These are phyloP conservation scores for Tetrastigma voinierianum DNA, from an alignment of 164 flowering plant species.

Conservation along the genomic window DNA sequence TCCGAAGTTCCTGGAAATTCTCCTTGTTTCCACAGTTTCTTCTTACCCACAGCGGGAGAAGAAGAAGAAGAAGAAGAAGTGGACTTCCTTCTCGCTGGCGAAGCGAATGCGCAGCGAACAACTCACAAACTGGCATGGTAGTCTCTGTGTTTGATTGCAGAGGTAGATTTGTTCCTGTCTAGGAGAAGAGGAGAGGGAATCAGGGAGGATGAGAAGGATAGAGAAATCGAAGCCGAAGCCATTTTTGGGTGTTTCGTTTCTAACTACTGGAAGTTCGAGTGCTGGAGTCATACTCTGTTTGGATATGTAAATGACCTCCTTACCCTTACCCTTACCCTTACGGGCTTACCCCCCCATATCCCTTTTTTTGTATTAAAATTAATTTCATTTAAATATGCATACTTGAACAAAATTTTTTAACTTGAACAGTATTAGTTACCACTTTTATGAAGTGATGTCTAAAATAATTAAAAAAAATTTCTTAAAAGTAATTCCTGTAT, in stretches of 20 bases:
- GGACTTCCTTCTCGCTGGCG: conserved; percentile 18
- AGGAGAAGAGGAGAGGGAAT: conserved; percentile 23
- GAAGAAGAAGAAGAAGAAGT: conserved; percentile 11
- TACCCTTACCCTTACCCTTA: no score
- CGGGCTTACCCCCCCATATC: no score
- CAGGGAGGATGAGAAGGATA: conserved; percentile 45
- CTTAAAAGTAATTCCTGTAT: no score
- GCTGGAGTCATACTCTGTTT: no score
- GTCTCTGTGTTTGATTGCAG: not conserved
- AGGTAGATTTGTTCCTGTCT: not conserved
- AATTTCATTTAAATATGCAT: no score
- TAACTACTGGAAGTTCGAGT: no score
- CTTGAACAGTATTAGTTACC: no score
- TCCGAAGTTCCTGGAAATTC: conserved; percentile 67
- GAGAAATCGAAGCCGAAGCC: conserved; percentile 36
- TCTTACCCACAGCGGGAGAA: conserved; percentile 28
- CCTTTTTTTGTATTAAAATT: no score
- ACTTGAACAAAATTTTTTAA: no score
- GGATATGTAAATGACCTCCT: no score
- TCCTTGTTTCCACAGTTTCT: conserved; percentile 81
- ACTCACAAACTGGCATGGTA: conserved; percentile 5
- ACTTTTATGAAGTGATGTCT: no score
- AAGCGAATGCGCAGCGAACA: conserved; percentile 31
- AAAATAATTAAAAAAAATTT: no score
- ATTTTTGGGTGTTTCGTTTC: not conserved